Base-by-base conservation (phyloP, 2,329 filamentous ascomycete species). In the Chlorencoelia australis region DNA sequence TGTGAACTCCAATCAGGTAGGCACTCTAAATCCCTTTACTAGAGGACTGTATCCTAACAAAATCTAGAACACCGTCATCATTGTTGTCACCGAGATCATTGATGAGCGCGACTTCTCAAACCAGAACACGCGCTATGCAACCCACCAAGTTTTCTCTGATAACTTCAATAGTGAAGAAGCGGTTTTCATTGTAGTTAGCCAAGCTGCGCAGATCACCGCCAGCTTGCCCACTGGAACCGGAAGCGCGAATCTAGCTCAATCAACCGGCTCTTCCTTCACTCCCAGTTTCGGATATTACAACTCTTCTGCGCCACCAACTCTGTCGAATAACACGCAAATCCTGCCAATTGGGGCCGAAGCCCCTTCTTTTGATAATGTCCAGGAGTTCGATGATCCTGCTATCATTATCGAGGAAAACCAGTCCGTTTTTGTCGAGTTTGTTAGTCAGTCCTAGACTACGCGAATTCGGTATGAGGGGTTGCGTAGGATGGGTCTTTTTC, bases 11-110 rank as follows among this genome's bases (percentile, higher is more conserved):
- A 43, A 50, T 21, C 46, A 49, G 34, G 52, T 55, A 44, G 24
- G 46, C 46, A 16, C 8, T 22, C 15, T 3, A n/a, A 4, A 10
- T 26, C 8, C 16, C 14, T 14, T 5, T 7, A 18, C 4, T 7
- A 4, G 5, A 4, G 8, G 17, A 16, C 7, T 22, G 43, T 47
- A 40, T 48, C 25, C 32, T 18, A 10, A 42, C 8, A n/a, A 30
- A 17, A 7, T 15, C 4, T 15, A 55, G 51, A 55, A 55, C 37
- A 55, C 47, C 16, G 31, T 55, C 20, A 43, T 52, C n/a, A 37
- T 54, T 7, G 38, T 55, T 30, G 42, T 55, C 4, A 51, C 50
- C 17, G 29, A 49, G 28, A 44, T 56, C 9, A 41, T 45, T 19
- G 51, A 55, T 30, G 43, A 38, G 30, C 47, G 51, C 14, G 30